A percentile compares a stretch with the other conserved stretches of the same genome.
Evolutionary conservation across 2,329 filamentous ascomycete genomes (phyloP).

Genomic region (Scolecobasidium constrictum): DNA sequence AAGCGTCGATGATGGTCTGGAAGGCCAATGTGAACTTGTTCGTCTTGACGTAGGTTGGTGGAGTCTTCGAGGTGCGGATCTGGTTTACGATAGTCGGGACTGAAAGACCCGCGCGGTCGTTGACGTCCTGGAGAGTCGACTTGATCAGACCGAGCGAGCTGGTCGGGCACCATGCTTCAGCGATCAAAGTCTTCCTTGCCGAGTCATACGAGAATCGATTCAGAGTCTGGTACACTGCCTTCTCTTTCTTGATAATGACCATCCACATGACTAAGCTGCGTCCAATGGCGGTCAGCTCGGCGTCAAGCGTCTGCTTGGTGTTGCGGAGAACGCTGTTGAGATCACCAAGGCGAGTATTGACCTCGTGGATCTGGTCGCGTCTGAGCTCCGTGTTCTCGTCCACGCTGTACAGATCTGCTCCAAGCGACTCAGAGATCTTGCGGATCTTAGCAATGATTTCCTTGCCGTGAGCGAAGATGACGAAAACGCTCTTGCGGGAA

Average conservation of each 20-base stretch:
- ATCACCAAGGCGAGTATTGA: constrained; percentile 86
- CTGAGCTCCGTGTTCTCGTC: constrained; percentile 95
- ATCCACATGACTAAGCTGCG: constrained; percentile 93
- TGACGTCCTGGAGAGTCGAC: constrained; percentile 90
- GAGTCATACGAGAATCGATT: constrained; percentile 97
- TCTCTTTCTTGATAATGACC: constrained; percentile 96
- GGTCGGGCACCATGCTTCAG: constrained; percentile 94
- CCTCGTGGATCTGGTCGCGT: constrained; percentile 91
- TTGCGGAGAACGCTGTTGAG: constrained; percentile 87
- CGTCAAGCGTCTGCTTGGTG: constrained; percentile 87
- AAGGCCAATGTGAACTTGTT: constrained; percentile 98
- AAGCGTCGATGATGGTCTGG: constrained; percentile 98
- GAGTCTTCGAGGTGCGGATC: constrained; percentile 92
- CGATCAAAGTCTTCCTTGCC: constrained; percentile 89
- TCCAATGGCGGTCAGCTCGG: constrained; percentile 86
- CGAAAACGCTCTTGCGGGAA: constrained; percentile 94
- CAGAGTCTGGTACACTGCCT: constrained; percentile 89
- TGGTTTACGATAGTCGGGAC: constrained; percentile 98
- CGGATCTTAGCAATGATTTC: constrained; percentile 98
- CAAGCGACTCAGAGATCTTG: constrained; percentile 96
- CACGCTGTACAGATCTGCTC: constrained; percentile 90
- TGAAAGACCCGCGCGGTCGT: constrained; percentile 88
- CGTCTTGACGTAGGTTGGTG: constrained; percentile 92
- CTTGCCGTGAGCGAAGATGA: constrained; percentile 97
- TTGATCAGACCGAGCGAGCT: constrained; percentile 84